These are phyloP conservation scores for Pyronema domesticum DNA, from an alignment of 495 filamentous ascomycete species.

Conservation along the genomic window DNA sequence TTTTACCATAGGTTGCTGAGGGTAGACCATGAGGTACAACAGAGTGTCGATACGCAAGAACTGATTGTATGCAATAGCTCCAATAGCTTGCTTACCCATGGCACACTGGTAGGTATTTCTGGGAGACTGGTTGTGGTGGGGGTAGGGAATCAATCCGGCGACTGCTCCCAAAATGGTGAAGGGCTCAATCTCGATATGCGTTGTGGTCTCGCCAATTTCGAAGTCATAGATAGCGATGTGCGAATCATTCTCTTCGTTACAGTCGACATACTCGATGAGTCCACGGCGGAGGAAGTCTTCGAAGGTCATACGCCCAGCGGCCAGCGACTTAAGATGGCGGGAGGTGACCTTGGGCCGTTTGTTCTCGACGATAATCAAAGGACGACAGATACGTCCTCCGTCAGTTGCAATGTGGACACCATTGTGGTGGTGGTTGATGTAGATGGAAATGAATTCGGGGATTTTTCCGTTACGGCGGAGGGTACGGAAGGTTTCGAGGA, in stretches of 20 bases:
- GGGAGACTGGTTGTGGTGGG: constrained; percentile 97
- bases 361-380: constrained; percentile 83
- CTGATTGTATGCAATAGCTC: constrained; percentile 92
- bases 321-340: constrained; percentile 59
- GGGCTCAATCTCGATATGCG: constrained; percentile 92
- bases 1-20: constrained; percentile 93
- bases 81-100: constrained; percentile 99
- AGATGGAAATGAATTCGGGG: constrained; percentile 87
- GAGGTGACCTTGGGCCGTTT: constrained; percentile 57
- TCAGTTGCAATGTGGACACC: constrained; percentile 93
- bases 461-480: constrained; percentile 74
- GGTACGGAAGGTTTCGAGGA: constrained; percentile 63
- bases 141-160: constrained; percentile 90
- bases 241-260: constrained; percentile 95
- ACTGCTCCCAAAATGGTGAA: constrained; percentile 97
- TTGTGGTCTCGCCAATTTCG: constrained; percentile 60
- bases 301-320: constrained; percentile 65
- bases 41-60: constrained; percentile 90
- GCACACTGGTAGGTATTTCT: constrained; percentile 98
- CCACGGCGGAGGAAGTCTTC: constrained; percentile 82
- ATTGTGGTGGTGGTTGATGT: constrained; percentile 78
- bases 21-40: constrained; percentile 91
- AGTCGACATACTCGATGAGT: constrained; percentile 88
- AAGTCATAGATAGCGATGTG: constrained; percentile 78
- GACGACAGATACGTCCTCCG: constrained; percentile 87